Conservation (phyloP, 768 basidiomycete species). For the Neoboletus brunneissimus region DNA sequence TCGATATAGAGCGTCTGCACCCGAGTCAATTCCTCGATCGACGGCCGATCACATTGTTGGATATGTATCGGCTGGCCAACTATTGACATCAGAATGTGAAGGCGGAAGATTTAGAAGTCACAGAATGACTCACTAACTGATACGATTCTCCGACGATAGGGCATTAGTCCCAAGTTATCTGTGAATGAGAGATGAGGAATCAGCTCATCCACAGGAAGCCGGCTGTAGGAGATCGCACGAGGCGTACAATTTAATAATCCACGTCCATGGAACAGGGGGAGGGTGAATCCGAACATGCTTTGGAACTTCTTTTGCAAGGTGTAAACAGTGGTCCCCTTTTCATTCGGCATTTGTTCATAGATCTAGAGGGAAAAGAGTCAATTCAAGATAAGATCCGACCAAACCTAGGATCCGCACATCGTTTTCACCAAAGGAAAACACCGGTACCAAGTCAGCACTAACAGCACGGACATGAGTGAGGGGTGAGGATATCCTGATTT, state of each 20-base stretch:
- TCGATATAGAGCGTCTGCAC: slow-evolving; percentile 87
- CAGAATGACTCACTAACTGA: slow-evolving; percentile 76
- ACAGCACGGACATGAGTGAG: slow-evolving; percentile 1
- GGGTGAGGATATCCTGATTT: not conserved
- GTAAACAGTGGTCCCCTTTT: slow-evolving; percentile 86
- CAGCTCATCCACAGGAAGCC: not conserved
- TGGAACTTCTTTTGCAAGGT: slow-evolving; percentile 89
- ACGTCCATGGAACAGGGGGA: slow-evolving; percentile 96
- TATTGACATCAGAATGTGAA: slow-evolving; percentile 28
- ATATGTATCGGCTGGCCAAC: slow-evolving; percentile 90
- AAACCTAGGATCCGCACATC: slow-evolving; percentile 56
- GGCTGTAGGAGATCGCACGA: not conserved
- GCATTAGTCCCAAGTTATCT: slow-evolving; percentile 96
- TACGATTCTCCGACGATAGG: slow-evolving; percentile 93
- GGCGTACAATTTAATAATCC: slow-evolving; percentile 88
- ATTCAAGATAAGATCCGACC: not conserved
- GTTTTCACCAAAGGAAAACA: slow-evolving; percentile 98
- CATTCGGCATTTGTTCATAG: slow-evolving; percentile 94
- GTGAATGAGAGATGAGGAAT: not conserved
- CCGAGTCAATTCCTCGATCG: slow-evolving; percentile 72
- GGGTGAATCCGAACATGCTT: slow-evolving; percentile 88
- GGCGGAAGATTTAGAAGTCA: not conserved
- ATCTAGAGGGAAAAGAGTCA: slow-evolving; percentile 52
- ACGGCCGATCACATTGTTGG: slow-evolving; percentile 72
- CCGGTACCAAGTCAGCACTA: slow-evolving; percentile 94